Evolutionary conservation across 2,329 filamentous ascomycete genomes (phyloP).

Genomic region (Pseudocercospora cruenta): DNA sequence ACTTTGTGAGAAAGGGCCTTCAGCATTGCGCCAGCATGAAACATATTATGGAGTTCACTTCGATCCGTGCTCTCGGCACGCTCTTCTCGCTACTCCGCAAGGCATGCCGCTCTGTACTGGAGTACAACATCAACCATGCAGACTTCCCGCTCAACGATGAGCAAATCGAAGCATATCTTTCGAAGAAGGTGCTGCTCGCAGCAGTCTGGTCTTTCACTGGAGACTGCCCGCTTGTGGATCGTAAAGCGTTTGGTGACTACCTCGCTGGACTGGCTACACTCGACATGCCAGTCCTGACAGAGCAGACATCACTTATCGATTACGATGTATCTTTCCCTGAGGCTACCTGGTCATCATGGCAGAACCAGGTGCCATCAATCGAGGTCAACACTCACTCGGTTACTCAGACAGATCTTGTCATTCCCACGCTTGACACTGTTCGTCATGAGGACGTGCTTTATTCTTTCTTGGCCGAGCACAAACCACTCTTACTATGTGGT

Average conservation of each 20-base stretch:
- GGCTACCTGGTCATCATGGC: conserved; percentile 90
- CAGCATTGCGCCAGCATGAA: conserved; percentile 75
- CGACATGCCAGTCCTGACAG: conserved; percentile 77
- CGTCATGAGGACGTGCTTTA: conserved; percentile 99
- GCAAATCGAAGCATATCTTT: conserved; percentile 83
- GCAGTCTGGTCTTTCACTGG: conserved; percentile 95
- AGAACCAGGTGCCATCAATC: conserved; percentile 88
- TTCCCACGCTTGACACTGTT: conserved; percentile 95
- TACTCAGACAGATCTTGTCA: conserved; percentile 96
- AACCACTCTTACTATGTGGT: conserved; percentile 92
- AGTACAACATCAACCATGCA: conserved; percentile 92
- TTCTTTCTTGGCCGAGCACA: conserved; percentile 98
- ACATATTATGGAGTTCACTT: conserved; percentile 98
- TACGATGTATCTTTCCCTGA: conserved; percentile 87
- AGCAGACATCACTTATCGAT: conserved; percentile 83
- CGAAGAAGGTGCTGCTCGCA: conserved; percentile 91
- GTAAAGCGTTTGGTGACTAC: conserved; percentile 86
- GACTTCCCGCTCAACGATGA: conserved; percentile 92
- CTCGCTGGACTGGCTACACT: conserved; percentile 81
- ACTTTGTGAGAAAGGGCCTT: conserved; percentile 79
- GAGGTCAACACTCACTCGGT: conserved; percentile 99
- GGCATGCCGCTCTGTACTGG: conserved; percentile 84
- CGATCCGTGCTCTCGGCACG: conserved; percentile 85
- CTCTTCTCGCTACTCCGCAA: conserved; percentile 96
- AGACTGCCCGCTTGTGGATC: conserved; percentile 85